Evolutionary conservation across 768 basidiomycete species (phyloP).

Genomic region (Amanita rimosa): DNA sequence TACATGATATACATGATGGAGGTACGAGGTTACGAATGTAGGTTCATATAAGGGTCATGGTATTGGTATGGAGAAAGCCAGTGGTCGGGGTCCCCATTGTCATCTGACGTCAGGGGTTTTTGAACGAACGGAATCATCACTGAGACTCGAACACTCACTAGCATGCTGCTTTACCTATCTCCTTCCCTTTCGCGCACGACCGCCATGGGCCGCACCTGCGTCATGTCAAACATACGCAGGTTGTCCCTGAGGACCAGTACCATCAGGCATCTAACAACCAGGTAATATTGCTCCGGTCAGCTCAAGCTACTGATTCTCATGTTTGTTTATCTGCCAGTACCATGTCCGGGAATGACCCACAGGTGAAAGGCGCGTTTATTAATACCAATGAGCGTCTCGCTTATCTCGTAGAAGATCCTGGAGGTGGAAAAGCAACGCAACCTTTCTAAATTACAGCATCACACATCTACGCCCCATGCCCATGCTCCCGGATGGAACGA

Average conservation of each 20-base stretch:
- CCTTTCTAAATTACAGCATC: slow-evolving; percentile 29
- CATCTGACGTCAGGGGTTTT: too few relatives aligned
- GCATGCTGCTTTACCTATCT: background rate
- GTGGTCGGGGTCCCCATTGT: too few relatives aligned
- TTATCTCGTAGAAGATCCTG: slow-evolving; percentile 23
- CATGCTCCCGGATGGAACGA: slow-evolving; percentile 70
- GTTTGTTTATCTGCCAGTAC: background rate
- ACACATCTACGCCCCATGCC: slow-evolving; percentile 35
- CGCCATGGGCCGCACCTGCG: background rate
- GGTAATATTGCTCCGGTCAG: background rate
- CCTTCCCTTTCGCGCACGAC: background rate
- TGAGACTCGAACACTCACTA: too few relatives aligned
- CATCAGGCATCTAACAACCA: background rate
- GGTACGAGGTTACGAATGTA: too few relatives aligned
- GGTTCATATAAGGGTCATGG: too few relatives aligned
- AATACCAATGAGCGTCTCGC: background rate
- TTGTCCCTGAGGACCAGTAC: background rate
- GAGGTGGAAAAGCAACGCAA: slow-evolving; percentile 45
- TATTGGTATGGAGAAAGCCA: too few relatives aligned
- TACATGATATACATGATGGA: too few relatives aligned
- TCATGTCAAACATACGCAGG: background rate
- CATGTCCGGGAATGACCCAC: slow-evolving; percentile 3
- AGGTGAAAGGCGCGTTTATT: background rate
- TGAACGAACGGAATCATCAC: too few relatives aligned
- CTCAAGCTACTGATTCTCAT: too few relatives aligned